Evolutionary conservation across 2,329 filamentous ascomycete genomes (phyloP).

Genomic region (Monilinia aucupariae): DNA sequence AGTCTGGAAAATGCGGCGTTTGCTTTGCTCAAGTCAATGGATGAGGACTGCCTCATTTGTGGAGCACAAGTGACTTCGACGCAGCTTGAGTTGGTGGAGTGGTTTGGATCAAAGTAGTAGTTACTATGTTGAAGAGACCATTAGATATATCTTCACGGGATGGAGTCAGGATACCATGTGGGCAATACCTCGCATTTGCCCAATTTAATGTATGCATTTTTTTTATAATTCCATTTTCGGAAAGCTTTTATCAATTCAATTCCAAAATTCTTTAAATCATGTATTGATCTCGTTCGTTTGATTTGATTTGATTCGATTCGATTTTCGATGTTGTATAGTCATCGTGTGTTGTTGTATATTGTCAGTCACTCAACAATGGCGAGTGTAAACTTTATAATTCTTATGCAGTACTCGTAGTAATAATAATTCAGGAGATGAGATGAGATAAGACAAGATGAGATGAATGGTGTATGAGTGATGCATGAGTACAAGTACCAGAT

Average conservation of each 20-base stretch:
- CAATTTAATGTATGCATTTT: slow-evolving; percentile 6
- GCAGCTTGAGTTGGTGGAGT: background rate
- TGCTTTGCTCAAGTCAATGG: background rate
- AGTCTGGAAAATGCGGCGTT: slow-evolving; percentile 20
- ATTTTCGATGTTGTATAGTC: background rate
- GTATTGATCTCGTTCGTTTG: background rate
- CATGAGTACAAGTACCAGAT: too few relatives aligned
- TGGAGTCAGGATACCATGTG: slow-evolving; percentile 11
- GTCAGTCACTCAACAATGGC: too few relatives aligned
- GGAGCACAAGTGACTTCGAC: slow-evolving; percentile 11
- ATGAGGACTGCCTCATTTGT: background rate
- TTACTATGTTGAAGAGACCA: slow-evolving; percentile 2
- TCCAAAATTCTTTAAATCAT: background rate
- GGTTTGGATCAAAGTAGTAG: background rate
- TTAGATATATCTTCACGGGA: slow-evolving; percentile 8
- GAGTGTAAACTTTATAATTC: too few relatives aligned
- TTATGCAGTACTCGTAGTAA: background rate
- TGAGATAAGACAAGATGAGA: too few relatives aligned
- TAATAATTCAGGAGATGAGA: background rate
- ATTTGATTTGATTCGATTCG: background rate
- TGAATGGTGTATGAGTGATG: too few relatives aligned
- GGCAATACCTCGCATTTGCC: slow-evolving; percentile 1
- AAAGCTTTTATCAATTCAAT: background rate
- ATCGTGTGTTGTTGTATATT: too few relatives aligned
- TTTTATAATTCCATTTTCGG: background rate